Base-by-base conservation (phyloP, 2,329 filamentous ascomycete genomes). In the Aureobasidium sp. region DNA sequence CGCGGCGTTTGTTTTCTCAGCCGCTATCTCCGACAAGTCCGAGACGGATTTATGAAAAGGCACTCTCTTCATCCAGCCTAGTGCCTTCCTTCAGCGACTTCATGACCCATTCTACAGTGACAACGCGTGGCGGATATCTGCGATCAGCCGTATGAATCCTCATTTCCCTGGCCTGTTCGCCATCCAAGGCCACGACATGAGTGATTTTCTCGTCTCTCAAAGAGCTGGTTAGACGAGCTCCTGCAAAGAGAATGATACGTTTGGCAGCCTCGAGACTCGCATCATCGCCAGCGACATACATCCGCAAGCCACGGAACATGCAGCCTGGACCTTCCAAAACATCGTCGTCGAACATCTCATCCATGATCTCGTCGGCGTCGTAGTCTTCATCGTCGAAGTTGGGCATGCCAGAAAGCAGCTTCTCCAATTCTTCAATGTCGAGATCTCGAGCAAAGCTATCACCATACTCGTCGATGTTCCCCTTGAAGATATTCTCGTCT, bases 361-460 rank as follows among this genome's bases (percentile, higher is more conserved):
- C 67, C 23, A 67, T 64, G 26, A 65, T 83, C 2, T 73, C 70
- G 2, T 73, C 67, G 46, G 75, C 76, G 23, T 82, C 73, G 62
- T 84, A 81, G 1, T 70, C 71, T 1, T 70, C 71, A 15, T 75
- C 71, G 57, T 79, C 73, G n/a, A 77, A 75, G 66, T 80, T 78
- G 0, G 79, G 77, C 78, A 87, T 85, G 2, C 74, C 68, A 0
- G 75, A 69, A 15, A 82, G 70, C n/a, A 80, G 68, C 67, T 74
- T 41, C 66, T 73, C 78, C 52, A 96, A 79, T 68, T 93, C 89
- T 1, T 84, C 80, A 0, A 82, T 68, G 0, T 78, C 80, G 9
- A 88, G 77, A 68, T 96, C 86, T 5, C 92, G 80, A 0, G 86
- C 82, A 73, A 90, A 97, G 70, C 91, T 92, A 72, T 99, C 94